phyloP scores from a whole-genome alignment of 148 eudicot genomes.

The Linanthus parryae region DNA sequence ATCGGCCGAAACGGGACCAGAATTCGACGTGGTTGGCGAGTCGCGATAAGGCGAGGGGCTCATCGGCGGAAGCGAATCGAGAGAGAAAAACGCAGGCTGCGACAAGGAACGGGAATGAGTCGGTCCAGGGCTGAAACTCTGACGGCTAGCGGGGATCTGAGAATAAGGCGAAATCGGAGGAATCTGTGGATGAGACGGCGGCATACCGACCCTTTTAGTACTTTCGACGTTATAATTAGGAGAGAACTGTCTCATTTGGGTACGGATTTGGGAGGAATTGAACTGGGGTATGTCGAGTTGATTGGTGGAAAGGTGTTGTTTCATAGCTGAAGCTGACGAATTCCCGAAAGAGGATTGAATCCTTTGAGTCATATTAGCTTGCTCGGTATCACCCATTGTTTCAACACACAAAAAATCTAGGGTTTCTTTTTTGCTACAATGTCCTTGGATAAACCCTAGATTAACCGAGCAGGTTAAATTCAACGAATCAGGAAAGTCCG shows the following conservation, averaged over 20 bases:
- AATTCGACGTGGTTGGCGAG: slow-evolving; percentile 19
- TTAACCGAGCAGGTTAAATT: slow-evolving; percentile 5
- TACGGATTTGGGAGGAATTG: slow-evolving; percentile 47
- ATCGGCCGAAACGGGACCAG: slow-evolving; percentile 25
- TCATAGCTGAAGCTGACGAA: slow-evolving; percentile 46
- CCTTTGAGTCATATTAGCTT: slow-evolving; percentile 63
- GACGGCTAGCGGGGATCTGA: slow-evolving; percentile 51
- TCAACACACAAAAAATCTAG: slow-evolving; percentile 2
- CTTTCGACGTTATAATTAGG: slow-evolving; percentile 42
- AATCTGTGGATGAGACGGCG: slow-evolving; percentile 85
- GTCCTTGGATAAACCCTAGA: slow-evolving; percentile 7
- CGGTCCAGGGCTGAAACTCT: slow-evolving; percentile 48
- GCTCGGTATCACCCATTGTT: slow-evolving; percentile 67
- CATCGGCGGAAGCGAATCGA: slow-evolving; percentile 87
- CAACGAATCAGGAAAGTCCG: neutral
- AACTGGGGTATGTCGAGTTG: slow-evolving; percentile 74
- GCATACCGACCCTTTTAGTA: slow-evolving; percentile 54
- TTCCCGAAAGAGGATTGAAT: slow-evolving; percentile 64
- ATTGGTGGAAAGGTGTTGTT: slow-evolving; percentile 30
- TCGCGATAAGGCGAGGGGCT: slow-evolving; percentile 67
- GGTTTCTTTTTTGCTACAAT: slow-evolving; percentile 8
- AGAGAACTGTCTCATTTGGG: slow-evolving; percentile 49
- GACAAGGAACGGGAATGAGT: slow-evolving; percentile 78
- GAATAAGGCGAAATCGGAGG: slow-evolving; percentile 85
- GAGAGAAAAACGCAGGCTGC: slow-evolving; percentile 61